Evolutionary conservation across 2,329 filamentous ascomycete species (phyloP).

Genomic region (Xylariaceae sp.): DNA sequence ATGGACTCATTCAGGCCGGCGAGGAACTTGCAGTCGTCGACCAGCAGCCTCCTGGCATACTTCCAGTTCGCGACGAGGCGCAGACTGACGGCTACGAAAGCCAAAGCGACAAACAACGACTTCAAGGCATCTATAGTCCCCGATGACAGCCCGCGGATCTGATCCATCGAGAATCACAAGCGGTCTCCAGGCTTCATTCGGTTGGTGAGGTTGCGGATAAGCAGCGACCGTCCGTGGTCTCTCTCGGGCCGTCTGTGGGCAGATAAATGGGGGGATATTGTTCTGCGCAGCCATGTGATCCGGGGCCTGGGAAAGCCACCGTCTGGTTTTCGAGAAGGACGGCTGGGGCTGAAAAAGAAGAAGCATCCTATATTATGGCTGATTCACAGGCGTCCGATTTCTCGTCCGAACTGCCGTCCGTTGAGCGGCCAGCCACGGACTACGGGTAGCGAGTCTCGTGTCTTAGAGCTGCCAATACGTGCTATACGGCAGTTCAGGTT

Average conservation of each 20-base stretch:
- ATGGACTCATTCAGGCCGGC: neutral
- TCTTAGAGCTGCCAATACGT: no score
- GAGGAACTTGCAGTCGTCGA: slow-evolving; percentile 19
- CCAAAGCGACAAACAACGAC: slow-evolving; percentile 11
- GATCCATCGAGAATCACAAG: slow-evolving; percentile 4
- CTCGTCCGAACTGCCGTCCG: neutral
- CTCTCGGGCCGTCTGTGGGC: neutral
- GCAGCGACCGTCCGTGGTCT: no score
- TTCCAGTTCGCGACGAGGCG: slow-evolving; percentile 19
- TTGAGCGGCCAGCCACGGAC: neutral
- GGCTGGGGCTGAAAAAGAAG: neutral
- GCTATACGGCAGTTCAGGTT: no score
- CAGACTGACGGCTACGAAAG: slow-evolving; percentile 10
- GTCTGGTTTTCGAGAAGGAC: neutral
- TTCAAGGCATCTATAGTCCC: slow-evolving; percentile 15
- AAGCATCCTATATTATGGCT: neutral
- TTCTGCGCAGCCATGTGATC: no score
- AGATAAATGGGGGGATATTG: neutral
- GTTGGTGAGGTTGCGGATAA: no score
- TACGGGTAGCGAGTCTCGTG: no score
- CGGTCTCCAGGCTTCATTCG: neutral
- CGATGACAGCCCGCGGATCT: slow-evolving; percentile 3
- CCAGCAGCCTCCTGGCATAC: slow-evolving; percentile 14
- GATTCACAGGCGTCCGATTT: neutral
- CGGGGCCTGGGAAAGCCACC: neutral